Percentiles rank a stretch among this genome's conserved stretches.
These are phyloP conservation scores for Phtheirospermum japonicum DNA, from an alignment of 257 asterid species.

Conservation along the genomic window DNA sequence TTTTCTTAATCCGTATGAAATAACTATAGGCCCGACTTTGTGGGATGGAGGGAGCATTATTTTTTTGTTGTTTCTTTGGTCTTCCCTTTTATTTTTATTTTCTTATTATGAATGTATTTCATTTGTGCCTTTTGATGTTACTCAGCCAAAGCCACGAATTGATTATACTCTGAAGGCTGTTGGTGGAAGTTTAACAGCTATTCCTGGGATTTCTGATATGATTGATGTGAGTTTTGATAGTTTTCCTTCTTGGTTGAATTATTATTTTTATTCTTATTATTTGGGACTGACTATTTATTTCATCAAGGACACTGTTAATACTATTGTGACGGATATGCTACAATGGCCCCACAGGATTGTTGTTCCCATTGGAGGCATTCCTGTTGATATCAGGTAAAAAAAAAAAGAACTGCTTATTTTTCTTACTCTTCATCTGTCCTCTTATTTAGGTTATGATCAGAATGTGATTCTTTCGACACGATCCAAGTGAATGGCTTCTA, in stretches of 20 bases:
- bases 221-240: slow-evolving; percentile 66
- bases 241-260: slow-evolving; percentile 11
- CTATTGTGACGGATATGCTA: slow-evolving; percentile 85
- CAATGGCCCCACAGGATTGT: slow-evolving; percentile 99
- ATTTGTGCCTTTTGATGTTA: slow-evolving; percentile 25
- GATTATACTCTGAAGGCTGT: slow-evolving; percentile 93
- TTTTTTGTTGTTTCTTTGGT: neutral
- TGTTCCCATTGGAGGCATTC: slow-evolving; percentile 91
- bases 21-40: too few relatives aligned
- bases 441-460: slow-evolving; percentile 7
- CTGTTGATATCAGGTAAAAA: slow-evolving; percentile 73
- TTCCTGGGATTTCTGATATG: slow-evolving; percentile 97
- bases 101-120: slow-evolving; percentile 6
- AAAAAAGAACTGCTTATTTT: slow-evolving; percentile 17
- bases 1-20: too few relatives aligned
- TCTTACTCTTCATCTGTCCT: slow-evolving; percentile 12
- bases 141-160: slow-evolving; percentile 92
- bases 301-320: slow-evolving; percentile 73
- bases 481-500: neutral
- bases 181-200: slow-evolving; percentile 95
- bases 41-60: too few relatives aligned
- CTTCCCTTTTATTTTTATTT: neutral
- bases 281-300: slow-evolving; percentile 30
- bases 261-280: slow-evolving; percentile 1
- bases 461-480: neutral